These are phyloP conservation scores for Clarireedia homoeocarpa DNA, from an alignment of 2,329 filamentous ascomycete species.

Conservation along the genomic window DNA sequence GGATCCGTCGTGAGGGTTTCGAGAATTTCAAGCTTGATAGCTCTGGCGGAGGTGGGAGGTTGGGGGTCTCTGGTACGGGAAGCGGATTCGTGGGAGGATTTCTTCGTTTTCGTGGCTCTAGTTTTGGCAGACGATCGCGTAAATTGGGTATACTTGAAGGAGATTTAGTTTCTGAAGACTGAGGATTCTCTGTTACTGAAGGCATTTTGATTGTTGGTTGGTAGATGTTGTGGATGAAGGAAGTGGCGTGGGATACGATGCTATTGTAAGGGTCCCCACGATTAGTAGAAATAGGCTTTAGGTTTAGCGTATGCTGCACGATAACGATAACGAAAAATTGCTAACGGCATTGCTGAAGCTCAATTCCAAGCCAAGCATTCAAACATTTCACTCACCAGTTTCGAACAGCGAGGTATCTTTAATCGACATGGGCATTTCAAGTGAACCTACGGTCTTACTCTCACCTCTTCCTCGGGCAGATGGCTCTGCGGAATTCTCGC, in stretches of 20 bases:
- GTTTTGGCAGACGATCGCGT: slow-evolving; percentile 54
- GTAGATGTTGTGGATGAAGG: slow-evolving; percentile 4
- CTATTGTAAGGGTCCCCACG: neutral
- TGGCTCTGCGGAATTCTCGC: slow-evolving; percentile 71
- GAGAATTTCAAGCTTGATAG: slow-evolving; percentile 53
- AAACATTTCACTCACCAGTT: neutral
- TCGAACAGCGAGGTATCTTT: neutral
- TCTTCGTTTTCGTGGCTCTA: slow-evolving; percentile 55
- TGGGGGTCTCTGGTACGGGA: slow-evolving; percentile 68
- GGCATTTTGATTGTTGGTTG: slow-evolving; percentile 20
- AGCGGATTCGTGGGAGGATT: slow-evolving; percentile 43
- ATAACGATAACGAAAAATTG: slow-evolving; percentile 9
- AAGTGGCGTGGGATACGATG: neutral
- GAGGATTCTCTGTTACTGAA: slow-evolving; percentile 16
- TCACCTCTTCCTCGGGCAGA: slow-evolving; percentile 63
- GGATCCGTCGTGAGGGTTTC: slow-evolving; percentile 67
- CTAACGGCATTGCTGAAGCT: neutral
- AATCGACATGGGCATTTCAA: slow-evolving; percentile 31
- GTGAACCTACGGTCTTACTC: slow-evolving; percentile 39
- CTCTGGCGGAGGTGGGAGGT: slow-evolving; percentile 60
- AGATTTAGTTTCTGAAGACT: slow-evolving; percentile 1
- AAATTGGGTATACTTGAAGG: slow-evolving; percentile 37
- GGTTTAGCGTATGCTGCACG: slow-evolving; percentile 2
- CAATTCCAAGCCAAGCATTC: neutral
- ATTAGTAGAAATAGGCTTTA: neutral